Evolutionary conservation across 257 asterid species (phyloP), one percentile per base, ranked within the genome.

Genomic region (Ehretia macrophylla): DNA sequence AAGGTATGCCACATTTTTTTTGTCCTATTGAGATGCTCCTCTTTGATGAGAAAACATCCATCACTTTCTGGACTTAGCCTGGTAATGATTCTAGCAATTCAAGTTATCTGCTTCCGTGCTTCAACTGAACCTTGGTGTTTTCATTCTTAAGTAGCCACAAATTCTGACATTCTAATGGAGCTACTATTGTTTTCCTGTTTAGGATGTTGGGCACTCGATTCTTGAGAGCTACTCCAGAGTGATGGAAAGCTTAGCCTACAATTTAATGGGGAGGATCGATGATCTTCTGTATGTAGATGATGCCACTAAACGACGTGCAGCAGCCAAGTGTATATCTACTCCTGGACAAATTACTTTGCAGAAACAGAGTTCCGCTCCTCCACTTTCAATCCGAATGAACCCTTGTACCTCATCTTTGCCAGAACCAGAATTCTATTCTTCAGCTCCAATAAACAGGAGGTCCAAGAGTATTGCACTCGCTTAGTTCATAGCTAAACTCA

Each of bases 171-270:
- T 18, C 32, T 17, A n/a, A 19, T 22, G 16, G 32, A 18, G 13
- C 19, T 35, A 55, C 16, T 35, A 17, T 13, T 8, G 4, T 40
- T 14, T 40, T 38, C 70, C 54, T 23, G 50, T 68, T 55, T 37
- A 90, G 98, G 98, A 92, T 76, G 86, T 92, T 11, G 98, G 98
- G 65, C 87, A 88, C 55, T 82, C 98, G n/a, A 88, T 92, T 68
- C 97, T 92, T 19, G 97, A 92, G 72, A 86, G 97, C 83, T 92
- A 92, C 64, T 92, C 98, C 0, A 84, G 98, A 83, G 97, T 92
- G 75, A 68, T 88, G 71, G 93, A 81, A 79, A 82, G 97, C 75
- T 70, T 92, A 69, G 95, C 98, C 55, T 84, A 72, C 76, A 88
- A 83, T 70, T 52, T 92, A 58, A 75, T 83, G 84, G 85, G 90